A percentile compares a stretch with the other conserved stretches of the same genome.
These are phyloP conservation scores for Rhododendron griersonianum DNA, from an alignment of 148 eudicot genomes.

Conservation along the genomic window DNA sequence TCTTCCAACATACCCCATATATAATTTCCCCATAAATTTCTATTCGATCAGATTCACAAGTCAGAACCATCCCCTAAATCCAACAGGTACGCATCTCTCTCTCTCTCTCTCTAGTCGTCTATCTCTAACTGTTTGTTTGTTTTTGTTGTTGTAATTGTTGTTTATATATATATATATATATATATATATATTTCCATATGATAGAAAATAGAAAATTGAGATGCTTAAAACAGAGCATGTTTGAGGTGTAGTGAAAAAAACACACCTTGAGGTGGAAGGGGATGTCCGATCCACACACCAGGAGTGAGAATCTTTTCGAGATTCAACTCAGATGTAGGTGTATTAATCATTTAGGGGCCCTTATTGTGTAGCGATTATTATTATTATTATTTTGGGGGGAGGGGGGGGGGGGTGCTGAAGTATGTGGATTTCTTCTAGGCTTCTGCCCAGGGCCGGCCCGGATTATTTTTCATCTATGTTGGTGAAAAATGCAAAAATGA, in stretches of 20 bases:
- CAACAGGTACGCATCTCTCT: background rate
- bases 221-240: background rate
- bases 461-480: background rate
- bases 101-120: background rate
- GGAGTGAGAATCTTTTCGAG: background rate
- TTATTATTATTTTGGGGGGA: too few species aligned
- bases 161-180: background rate
- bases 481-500: background rate
- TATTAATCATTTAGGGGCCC: background rate
- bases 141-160: background rate
- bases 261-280: background rate
- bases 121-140: background rate
- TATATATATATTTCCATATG: background rate
- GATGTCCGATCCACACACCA: background rate
- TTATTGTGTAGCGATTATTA: background rate
- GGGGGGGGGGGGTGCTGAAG: background rate
- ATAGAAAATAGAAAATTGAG: background rate
- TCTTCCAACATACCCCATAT: background rate
- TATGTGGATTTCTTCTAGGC: background rate
- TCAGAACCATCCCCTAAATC: background rate
- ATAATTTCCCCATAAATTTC: background rate
- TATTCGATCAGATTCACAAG: background rate
- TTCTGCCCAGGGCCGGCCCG: background rate
- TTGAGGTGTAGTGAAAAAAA: background rate
- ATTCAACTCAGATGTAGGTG: background rate